Evolutionary conservation across 345 rosid genomes (phyloP).

Genomic region (Gossypium herbaceum): DNA sequence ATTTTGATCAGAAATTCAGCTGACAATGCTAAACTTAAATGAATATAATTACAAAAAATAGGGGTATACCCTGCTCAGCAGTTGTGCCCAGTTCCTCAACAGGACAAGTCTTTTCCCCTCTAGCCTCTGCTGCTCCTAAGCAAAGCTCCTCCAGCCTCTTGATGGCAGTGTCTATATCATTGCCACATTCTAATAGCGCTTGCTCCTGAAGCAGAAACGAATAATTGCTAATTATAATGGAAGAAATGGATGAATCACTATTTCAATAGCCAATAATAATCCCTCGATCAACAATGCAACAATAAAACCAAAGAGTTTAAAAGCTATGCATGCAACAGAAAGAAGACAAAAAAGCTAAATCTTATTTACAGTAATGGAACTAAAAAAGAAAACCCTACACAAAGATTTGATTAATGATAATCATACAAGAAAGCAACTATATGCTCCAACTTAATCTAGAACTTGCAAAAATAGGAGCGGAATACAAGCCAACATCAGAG

Average conservation of each 20-base stretch:
- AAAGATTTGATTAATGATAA: no score
- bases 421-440: no score
- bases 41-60: background rate
- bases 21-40: background rate
- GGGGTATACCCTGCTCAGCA: constrained; percentile 32
- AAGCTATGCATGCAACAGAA: background rate
- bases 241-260: background rate
- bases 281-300: background rate
- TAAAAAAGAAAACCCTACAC: no score
- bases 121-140: constrained; percentile 32
- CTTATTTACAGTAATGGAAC: no score
- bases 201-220: constrained; percentile 58
- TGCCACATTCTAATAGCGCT: constrained; percentile 66
- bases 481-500: no score
- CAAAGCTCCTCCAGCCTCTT: constrained; percentile 55
- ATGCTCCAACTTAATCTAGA: no score
- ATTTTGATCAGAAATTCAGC: background rate
- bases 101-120: constrained; percentile 23
- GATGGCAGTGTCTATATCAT: constrained; percentile 65
- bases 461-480: no score
- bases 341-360: no score
- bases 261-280: background rate
- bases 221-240: background rate
- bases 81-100: constrained; percentile 23
- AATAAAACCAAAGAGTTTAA: background rate